Evolutionary conservation across 306 rosid species (phyloP), one percentile per base, ranked within the genome.

Genomic region (Pachyrhizus erosus): DNA sequence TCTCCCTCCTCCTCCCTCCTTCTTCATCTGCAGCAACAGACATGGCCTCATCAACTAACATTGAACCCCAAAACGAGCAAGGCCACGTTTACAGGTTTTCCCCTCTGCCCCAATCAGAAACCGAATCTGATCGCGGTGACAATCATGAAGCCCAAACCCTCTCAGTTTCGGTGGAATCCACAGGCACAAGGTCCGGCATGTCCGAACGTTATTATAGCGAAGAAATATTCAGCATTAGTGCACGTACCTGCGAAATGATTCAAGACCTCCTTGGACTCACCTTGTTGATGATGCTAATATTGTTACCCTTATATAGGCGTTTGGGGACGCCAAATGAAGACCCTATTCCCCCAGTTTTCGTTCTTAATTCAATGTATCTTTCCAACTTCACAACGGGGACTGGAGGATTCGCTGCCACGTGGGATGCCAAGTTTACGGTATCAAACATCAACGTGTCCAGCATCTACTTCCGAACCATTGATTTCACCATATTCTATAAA

Each of bases 401-500:
- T 2, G 70, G 70, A 8, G 54, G 27, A 0, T 45, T 87, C 0
- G 5, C 7, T 2, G 90, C 86, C 34, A 72, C 79, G 0, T 87
- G 90, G 87, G 84, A 87, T 14, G 79, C 87, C 9, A 84, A 87
- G 62, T 66, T 87, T 9, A 84, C 86, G 5, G 75, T 87, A n/a
- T 13, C 1, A 21, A 87, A 84, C 33, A 45, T 23, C 5, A 87
- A 80, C 5, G 93, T 88, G 5, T 75, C 90, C 1, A 54, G 67
- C 26, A 80, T 91, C 21, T 37, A 78, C n/a, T 84, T 89, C 76
- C 39, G 70, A 57, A 43, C 5, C 14, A 42, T 85, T 52, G 80
- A 85, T 18, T 65, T 80, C 55, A 71, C 74, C 14, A 68, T 89
- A 31, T 86, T 75, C 66, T 90, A 83, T 79, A 85, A 83, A 37